Conservation (phyloP, 768 basidiomycete genomes). For the Clitopilus hobsonii region DNA sequence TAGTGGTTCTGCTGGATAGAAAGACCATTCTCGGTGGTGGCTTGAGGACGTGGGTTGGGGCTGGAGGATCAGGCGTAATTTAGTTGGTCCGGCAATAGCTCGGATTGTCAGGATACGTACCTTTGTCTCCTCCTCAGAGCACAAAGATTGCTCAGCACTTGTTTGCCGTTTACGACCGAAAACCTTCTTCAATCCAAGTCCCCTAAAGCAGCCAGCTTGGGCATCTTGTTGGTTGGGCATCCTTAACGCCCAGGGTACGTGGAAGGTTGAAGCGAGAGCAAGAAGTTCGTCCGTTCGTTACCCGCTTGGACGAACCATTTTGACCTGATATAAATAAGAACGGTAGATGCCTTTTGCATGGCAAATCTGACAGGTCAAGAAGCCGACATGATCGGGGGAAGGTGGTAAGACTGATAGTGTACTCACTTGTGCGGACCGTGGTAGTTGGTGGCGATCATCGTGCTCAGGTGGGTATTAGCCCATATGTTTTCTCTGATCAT, state of each 20-base stretch:
- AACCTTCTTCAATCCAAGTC: neutral
- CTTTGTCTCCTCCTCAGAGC: too few relatives aligned
- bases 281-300: neutral
- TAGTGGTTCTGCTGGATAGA: constrained; percentile 16
- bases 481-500: too few relatives aligned
- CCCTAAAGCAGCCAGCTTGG: neutral
- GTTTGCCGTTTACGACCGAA: neutral
- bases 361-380: too few relatives aligned
- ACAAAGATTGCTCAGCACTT: too few relatives aligned
- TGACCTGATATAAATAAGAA: too few relatives aligned
- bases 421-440: neutral
- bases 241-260: neutral
- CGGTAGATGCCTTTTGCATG: too few relatives aligned
- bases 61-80: too few relatives aligned
- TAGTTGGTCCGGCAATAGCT: too few relatives aligned
- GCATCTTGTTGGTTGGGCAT: neutral
- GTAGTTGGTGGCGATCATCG: neutral
- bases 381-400: neutral
- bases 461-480: too few relatives aligned
- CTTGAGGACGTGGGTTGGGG: too few relatives aligned
- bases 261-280: neutral
- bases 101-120: too few relatives aligned
- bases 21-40: neutral
- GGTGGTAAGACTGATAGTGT: neutral
- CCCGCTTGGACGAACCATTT: neutral